Conservation (phyloP, 805 yeast species). For the Pichia eremophila region DNA sequence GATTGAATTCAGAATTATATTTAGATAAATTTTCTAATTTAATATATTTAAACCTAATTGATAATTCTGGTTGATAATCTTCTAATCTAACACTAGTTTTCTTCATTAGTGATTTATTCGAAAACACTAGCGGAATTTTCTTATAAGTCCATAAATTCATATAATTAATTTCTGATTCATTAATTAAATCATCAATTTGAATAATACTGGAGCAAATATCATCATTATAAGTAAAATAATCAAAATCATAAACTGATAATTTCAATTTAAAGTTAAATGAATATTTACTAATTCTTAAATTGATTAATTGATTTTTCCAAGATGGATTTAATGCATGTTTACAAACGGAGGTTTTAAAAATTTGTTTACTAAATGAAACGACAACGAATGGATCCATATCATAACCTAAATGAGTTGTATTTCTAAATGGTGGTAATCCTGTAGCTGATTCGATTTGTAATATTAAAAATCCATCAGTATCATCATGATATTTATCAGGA, state of each 20-base stretch:
- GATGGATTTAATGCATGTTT: slow-evolving; percentile 77
- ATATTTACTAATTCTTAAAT: slow-evolving; percentile 63
- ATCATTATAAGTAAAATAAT: slow-evolving; percentile 74
- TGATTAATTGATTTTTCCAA: slow-evolving; percentile 61
- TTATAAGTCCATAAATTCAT: slow-evolving; percentile 9
- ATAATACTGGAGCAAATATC: slow-evolving; percentile 61
- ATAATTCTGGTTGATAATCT: slow-evolving; percentile 6
- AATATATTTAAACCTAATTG: slow-evolving; percentile 10
- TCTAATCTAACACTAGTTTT: not conserved
- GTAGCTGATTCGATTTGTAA: slow-evolving; percentile 66
- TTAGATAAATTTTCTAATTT: slow-evolving; percentile 1
- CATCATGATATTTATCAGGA: slow-evolving; percentile 4
- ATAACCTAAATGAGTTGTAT: slow-evolving; percentile 64
- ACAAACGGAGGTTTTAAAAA: slow-evolving; percentile 77
- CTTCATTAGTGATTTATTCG: slow-evolving; percentile 5
- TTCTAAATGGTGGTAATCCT: slow-evolving; percentile 70
- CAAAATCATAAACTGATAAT: slow-evolving; percentile 76
- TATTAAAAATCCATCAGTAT: slow-evolving; percentile 56
- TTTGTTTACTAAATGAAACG: slow-evolving; percentile 79
- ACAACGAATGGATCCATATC: slow-evolving; percentile 97
- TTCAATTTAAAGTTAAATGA: slow-evolving; percentile 60
- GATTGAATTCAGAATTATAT: slow-evolving; percentile 6
- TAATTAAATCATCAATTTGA: slow-evolving; percentile 34
- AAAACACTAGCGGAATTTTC: slow-evolving; percentile 5
- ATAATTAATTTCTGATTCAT: slow-evolving; percentile 4